Conservation (phyloP, 768 basidiomycete species). For the Flagelloscypha sp. region DNA sequence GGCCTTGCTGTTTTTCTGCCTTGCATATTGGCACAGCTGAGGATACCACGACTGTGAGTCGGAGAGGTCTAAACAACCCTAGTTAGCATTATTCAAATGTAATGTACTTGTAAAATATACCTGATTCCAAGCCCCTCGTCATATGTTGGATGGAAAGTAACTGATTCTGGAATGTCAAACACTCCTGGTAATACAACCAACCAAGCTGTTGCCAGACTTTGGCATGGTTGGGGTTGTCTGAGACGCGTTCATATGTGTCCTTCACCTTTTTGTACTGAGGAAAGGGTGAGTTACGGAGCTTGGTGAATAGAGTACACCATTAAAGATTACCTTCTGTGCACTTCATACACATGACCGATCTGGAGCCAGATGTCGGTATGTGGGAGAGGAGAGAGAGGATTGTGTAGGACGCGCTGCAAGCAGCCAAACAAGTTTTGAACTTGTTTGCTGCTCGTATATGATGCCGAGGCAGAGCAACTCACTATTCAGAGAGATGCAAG, state of each 20-base stretch:
- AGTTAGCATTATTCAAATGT: no score
- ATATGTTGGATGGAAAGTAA: slow-evolving; percentile 90
- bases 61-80: slow-evolving; percentile 71
- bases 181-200: slow-evolving; percentile 95
- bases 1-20: slow-evolving; percentile 97
- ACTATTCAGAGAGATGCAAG: no score
- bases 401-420: slow-evolving; percentile 94
- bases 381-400: slow-evolving; percentile 90
- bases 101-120: slow-evolving; percentile 47
- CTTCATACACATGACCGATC: slow-evolving; percentile 97
- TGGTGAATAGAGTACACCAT: slow-evolving; percentile 2
- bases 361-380: slow-evolving; percentile 99
- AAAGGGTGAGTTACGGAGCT: slow-evolving; percentile 12
- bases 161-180: slow-evolving; percentile 91
- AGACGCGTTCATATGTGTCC: slow-evolving; percentile 90
- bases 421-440: slow-evolving; percentile 83
- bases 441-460: slow-evolving; percentile 99
- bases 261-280: slow-evolving; percentile 78
- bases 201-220: slow-evolving; percentile 98
- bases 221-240: slow-evolving; percentile 88
- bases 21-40: slow-evolving; percentile 93
- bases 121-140: slow-evolving; percentile 91
- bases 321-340: slow-evolving; percentile 56
- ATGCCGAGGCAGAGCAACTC: slow-evolving; percentile 97
- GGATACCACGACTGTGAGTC: slow-evolving; percentile 99